phyloP scores from a whole-genome alignment of 371 early-diverging fungal species.

The Coelomomyces lativittatus region DNA sequence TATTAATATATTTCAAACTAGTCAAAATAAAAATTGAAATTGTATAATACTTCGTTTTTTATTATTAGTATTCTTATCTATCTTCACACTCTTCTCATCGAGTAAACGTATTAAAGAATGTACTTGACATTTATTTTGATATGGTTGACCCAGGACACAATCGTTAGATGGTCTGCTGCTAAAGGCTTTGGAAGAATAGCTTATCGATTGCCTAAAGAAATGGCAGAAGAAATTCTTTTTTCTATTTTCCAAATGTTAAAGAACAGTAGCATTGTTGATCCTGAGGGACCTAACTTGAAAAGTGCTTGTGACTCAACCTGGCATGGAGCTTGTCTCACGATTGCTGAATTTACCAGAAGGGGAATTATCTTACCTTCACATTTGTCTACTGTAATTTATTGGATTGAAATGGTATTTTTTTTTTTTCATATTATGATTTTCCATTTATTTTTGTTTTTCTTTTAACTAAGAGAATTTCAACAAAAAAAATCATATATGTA shows the following conservation, averaged over 20 bases:
- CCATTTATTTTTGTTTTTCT: not conserved
- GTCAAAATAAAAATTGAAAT: no score
- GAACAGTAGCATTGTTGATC: constrained; percentile 34
- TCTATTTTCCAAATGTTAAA: constrained; percentile 54
- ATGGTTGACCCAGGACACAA: constrained; percentile 52
- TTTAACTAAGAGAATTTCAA: no score
- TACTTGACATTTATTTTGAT: not conserved
- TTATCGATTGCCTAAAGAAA: constrained; percentile 53
- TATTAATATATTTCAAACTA: no score
- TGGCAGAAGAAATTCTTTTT: constrained; percentile 62
- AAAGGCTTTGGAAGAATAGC: constrained; percentile 80
- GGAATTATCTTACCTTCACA: constrained; percentile 57
- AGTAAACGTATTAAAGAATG: no score
- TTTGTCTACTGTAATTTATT: constrained; percentile 50
- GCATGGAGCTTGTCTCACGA: constrained; percentile 82
- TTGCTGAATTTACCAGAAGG: constrained; percentile 77
- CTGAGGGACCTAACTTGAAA: constrained; percentile 40
- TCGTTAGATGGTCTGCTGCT: constrained; percentile 87
- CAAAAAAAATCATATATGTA: not conserved
- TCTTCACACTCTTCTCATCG: no score
- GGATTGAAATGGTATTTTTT: constrained; percentile 11
- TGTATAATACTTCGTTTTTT: no score
- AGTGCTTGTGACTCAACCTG: constrained; percentile 73
- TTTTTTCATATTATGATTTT: not conserved
- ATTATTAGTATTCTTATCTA: no score